Evolutionary conservation across 1,284 basidiomycete species (phyloP).

Genomic region (Apiotrichum veenhuisii): DNA sequence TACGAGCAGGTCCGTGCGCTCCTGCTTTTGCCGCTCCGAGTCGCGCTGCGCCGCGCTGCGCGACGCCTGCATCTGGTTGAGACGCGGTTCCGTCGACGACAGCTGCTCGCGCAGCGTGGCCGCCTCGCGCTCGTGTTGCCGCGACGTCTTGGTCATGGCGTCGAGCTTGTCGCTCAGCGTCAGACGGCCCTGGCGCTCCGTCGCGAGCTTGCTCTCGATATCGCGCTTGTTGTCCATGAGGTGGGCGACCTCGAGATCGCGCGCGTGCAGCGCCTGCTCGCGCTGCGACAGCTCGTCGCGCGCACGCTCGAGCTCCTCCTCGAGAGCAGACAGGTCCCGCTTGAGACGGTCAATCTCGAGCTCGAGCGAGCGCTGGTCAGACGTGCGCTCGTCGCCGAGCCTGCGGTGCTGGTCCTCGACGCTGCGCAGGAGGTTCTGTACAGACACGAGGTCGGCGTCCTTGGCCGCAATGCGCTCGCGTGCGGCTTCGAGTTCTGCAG

Average conservation of each 20-base stretch:
- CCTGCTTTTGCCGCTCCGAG: conserved; percentile 83
- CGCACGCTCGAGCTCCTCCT: conserved; percentile 72
- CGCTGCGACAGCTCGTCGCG: conserved; percentile 67
- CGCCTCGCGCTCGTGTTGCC: conserved; percentile 64
- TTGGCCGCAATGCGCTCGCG: conserved; percentile 49
- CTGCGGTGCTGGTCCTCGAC: conserved; percentile 57
- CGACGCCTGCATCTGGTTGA: conserved; percentile 77
- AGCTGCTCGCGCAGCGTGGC: conserved; percentile 59
- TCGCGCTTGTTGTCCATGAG: conserved; percentile 76
- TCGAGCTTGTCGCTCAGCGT: conserved; percentile 86
- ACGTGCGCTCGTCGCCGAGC: conserved; percentile 73
- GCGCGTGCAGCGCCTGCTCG: conserved; percentile 63
- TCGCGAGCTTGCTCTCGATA: conserved; percentile 67
- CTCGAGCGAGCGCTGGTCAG: conserved; percentile 79
- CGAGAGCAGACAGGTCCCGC: conserved; percentile 74
- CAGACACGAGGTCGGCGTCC: conserved; percentile 62
- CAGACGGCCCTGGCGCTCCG: conserved; percentile 76
- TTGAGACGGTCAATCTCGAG: conserved; percentile 84
- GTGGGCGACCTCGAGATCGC: conserved; percentile 66
- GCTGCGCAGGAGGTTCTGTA: conserved; percentile 67
- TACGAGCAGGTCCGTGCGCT: conserved; percentile 83
- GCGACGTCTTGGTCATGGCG: conserved; percentile 58
- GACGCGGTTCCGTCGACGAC: conserved; percentile 71
- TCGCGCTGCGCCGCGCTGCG: conserved; percentile 68
- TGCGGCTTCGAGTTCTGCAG: conserved; percentile 46